Base-by-base conservation (phyloP, 1,284 basidiomycete species). In the Austroboletus olivaceoglutinosus region DNA sequence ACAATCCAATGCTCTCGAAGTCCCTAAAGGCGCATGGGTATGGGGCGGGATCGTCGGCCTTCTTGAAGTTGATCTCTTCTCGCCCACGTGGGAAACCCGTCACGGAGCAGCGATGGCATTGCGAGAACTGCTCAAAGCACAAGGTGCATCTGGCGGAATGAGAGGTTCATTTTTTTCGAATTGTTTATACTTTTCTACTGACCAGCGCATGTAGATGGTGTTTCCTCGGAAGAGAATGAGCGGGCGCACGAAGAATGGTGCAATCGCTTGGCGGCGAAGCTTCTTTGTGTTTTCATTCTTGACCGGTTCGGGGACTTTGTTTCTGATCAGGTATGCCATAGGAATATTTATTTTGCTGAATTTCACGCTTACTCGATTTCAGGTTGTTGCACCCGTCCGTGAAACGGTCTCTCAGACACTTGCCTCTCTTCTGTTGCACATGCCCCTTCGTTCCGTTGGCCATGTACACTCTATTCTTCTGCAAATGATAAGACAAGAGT, bases 221-320 rank as follows among this genome's bases (percentile, higher is more conserved):
- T 72, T 23, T 73, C 78, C 10, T 59, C 59, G 54, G 73, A 72
- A 47, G 82, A 85, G 60, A 93, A 93, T 59, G 76, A 76, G 31
- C 64, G 76, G 46, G 73, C 76, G 0, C 93, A 96, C 62, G 86
- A 91, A 68, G 77, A 78, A 53, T 96, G 93, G 93, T 92, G 89
- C 69, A 95, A 95, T 58, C 85, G 89, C 52, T 74, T 98, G 16
- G 89, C 93, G 2, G 85, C 92, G 11, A 89, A 89, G 58, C 83
- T 98, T 45, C 81, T 99, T 2, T 91, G 87, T 58, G 85, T 99
- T 12, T 90, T 99, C 58, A 88, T 94, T n/a, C 77, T 98, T 18
- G 97, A 99, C 70, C 84, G 97, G 15, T 98, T 99, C 60, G 94
- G 95, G 9, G 97, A 99, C 72, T 99, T 97, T 65, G 86, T 98